phyloP scores from a whole-genome alignment of 1,284 basidiomycete species.

The Moesziomyces aphidis region DNA sequence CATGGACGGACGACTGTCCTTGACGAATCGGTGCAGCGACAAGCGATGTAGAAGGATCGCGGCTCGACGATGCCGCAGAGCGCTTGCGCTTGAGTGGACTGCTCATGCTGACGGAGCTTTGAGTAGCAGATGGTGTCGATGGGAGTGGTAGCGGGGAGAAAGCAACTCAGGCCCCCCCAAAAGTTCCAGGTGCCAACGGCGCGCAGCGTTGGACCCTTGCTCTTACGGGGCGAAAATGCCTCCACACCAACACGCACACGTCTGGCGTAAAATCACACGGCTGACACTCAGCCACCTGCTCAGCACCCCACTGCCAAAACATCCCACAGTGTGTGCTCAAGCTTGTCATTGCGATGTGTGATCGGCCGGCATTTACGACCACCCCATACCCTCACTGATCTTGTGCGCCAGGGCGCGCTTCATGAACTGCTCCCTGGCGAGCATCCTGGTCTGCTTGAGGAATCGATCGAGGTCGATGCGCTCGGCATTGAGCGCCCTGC shows the following conservation, averaged over 20 bases:
- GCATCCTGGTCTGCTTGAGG: slow-evolving; percentile 63
- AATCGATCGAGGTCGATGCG: slow-evolving; percentile 60
- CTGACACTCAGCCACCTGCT: neutral
- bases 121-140: neutral
- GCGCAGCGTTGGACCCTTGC: neutral
- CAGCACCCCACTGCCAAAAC: neutral
- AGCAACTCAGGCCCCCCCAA: neutral
- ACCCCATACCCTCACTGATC: slow-evolving; percentile 59
- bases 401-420: slow-evolving; percentile 60
- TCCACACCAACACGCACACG: slow-evolving; percentile 31
- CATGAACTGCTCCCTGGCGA: slow-evolving; percentile 66
- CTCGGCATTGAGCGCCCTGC: slow-evolving; percentile 90
- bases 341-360: neutral
- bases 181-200: neutral
- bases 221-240: neutral
- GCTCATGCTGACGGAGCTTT: neutral
- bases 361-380: slow-evolving; percentile 12
- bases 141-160: neutral
- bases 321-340: neutral
- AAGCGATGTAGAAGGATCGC: neutral
- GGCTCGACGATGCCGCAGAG: neutral
- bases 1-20: too few relatives aligned
- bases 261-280: slow-evolving; percentile 1
- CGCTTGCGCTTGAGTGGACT: slow-evolving; percentile 18
- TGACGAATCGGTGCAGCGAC: neutral